Base-by-base conservation (phyloP, 371 early-diverging fungal species). In the Apophysomyces variabilis region DNA sequence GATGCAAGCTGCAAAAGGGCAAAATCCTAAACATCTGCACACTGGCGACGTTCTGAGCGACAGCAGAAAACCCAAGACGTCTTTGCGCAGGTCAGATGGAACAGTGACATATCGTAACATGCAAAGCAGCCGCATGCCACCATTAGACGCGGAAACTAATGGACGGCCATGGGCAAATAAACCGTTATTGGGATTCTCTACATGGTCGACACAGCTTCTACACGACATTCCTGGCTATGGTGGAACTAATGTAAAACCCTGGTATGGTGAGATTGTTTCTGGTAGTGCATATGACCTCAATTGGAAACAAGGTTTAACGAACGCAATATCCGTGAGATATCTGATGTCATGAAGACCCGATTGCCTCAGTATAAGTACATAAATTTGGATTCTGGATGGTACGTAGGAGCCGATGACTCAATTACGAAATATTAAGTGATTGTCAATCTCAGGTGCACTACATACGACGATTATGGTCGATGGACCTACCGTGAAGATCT, bases 321-420 rank as follows among this genome's bases (percentile, higher is more conserved):
- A 60, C 38, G 47, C 11, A 67, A 68, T 13, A 62, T 76, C 8
- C 63, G 60, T 26, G 71, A 72, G 38, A 73, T 76, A 60, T 76
- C 77, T 14, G 67, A 73, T 64, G 60, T 68, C n/a, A 76, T 76
- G 77, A 66, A 58, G 57, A 36, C n/a, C 7, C 65, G 65, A 47
- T 60, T 76, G 62, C 77, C 77, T 36, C 57, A 65, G 13, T 76
- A 76, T 43, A 63, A 73, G 46, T 76, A 76, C 26, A 76, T 76
- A 21, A 76, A 76, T 36, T 41, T 76, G 38, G 77, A 76, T 64
- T 76, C 77, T 9, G 77, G 77, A 45, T 76, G 77, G 77, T 65
- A 67, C 13, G 50, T 26, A 50, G 1, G 41, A 9, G 12, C 37
- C 16, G 54, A 50, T 4, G 21, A 9, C 11, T 21, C 21, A 50